Base-by-base conservation (phyloP, 2,329 filamentous ascomycete species). In the Proliferodiscus dingleyae region DNA sequence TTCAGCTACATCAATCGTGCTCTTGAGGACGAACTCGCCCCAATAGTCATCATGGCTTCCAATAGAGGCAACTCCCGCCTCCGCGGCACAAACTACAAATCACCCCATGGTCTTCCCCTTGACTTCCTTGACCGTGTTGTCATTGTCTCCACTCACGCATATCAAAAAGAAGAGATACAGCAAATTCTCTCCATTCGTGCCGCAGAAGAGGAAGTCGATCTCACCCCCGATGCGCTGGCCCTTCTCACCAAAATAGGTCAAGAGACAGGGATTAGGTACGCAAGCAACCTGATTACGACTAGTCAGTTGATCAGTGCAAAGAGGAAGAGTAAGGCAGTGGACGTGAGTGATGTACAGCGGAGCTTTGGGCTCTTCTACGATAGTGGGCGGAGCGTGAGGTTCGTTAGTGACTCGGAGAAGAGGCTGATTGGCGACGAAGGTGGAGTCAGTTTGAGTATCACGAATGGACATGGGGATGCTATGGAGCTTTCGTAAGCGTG, bases 1-100 rank as follows among this genome's bases (percentile, higher is more conserved):
- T 98, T 95, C 74, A 94, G 89, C 36, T 98, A 95, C 73, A 85
- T 98, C 75, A 98, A 98, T 73, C 87, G 93, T 42, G 93, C 93
- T 1, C 76, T 98, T 36, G 93, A 98, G 69, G 89, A 90, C 50
- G 89, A 97, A 61, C 78, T 98, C 24, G 89, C 93, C 1, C 93
- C 93, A 30, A 90, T 98, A 54, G 90, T 98, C 66, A 98, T 98
- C 69, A 98, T 98, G 93, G 93, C 93, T 44, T 95, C 87, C 75
- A 98, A 98, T 72, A 80, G 93, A 49, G 93, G 93, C 54, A 81
- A 89, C 66, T 87, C 93, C 29, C 84, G 85, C 56, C 96, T 98
- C 62, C 82, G 93, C 24, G 93, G 93, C 47, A 98, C 93, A 45
- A 87, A 88, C 66, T 96, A 97, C 71, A 84, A 81, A 59, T 93